phyloP scores from a whole-genome alignment of 2,329 filamentous ascomycete species.

The Paecilomyces niveus region DNA sequence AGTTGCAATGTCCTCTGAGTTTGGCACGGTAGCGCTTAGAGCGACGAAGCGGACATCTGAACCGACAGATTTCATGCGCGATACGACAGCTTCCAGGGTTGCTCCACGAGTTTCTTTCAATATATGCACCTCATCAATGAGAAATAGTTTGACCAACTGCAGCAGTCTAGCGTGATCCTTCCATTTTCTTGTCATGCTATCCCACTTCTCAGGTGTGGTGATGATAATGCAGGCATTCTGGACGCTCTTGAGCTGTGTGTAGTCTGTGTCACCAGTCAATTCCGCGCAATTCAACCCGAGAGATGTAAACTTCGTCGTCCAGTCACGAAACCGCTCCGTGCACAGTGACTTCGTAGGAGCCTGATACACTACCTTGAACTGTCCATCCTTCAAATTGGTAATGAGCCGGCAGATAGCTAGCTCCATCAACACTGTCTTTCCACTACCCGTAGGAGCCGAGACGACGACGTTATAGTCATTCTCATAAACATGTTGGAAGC shows the following conservation, averaged over 20 bases:
- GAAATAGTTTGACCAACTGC: slow-evolving; percentile 67
- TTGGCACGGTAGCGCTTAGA: slow-evolving; percentile 76
- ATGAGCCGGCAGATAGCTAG: slow-evolving; percentile 71
- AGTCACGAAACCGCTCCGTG: slow-evolving; percentile 67
- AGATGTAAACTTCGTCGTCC: slow-evolving; percentile 64
- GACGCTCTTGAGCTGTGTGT: slow-evolving; percentile 58
- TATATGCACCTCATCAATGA: slow-evolving; percentile 85
- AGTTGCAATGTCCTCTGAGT: slow-evolving; percentile 68
- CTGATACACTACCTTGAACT: slow-evolving; percentile 78
- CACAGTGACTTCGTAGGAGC: slow-evolving; percentile 81
- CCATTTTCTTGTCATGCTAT: slow-evolving; percentile 83
- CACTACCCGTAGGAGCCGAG: slow-evolving; percentile 75
- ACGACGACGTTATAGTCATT: slow-evolving; percentile 71
- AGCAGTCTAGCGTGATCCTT: slow-evolving; percentile 69
- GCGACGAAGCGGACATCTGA: slow-evolving; percentile 72
- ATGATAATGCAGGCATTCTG: slow-evolving; percentile 74
- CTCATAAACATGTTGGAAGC: slow-evolving; percentile 59
- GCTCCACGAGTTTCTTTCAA: slow-evolving; percentile 73
- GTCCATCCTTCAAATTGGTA: slow-evolving; percentile 46
- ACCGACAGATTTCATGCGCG: slow-evolving; percentile 76
- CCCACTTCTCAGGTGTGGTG: slow-evolving; percentile 87
- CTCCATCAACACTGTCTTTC: slow-evolving; percentile 76
- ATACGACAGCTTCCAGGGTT: slow-evolving; percentile 75
- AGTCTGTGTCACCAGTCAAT: slow-evolving; percentile 73
- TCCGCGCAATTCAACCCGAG: slow-evolving; percentile 66